Evolutionary conservation across 176 grass and related monocot species (phyloP), one percentile per base, ranked within the genome.

Genomic region (Carex myosuroides): DNA sequence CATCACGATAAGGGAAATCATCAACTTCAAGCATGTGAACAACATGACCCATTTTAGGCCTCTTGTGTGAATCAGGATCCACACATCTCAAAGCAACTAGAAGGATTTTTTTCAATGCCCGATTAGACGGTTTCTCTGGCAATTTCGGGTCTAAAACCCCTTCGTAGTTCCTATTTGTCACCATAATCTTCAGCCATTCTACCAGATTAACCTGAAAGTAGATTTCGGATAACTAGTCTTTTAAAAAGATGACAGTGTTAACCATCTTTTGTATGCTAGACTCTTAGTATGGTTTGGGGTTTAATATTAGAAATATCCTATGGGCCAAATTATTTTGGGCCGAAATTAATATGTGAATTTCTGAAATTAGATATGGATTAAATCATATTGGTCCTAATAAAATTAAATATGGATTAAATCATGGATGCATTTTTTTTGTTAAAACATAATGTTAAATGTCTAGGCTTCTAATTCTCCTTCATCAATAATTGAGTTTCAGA

Each of bases 21-120:
- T 99, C 96, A 30, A 93, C 92, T 82, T 99, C 91, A 2, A 99
- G 96, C 96, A 98, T 99, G 32, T 99, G 93, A 90, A 99, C 94
- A 57, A 88, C 96, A 79, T 99, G 91, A 58, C 96, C 93, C 93
- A 99, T 95, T 88, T 99, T 99, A 10, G 96, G 96, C 59, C 96
- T 90, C 82, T 99, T 99, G 53, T 93, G 89, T 4, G 93, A 87
- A 35, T 99, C 96, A 13, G 96, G 96, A 85, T 99, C 93, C 65
- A 99, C 93, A 30, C 96, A 99, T 88, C 91, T 84, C 70, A 99
- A 80, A 12, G 96, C 96, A 3, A 99, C 93, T 39, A 99, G 18
- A 57, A 99, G 93, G 24, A 89, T 87, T 88, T 92, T 99, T 79
- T 95, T 99, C 83, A 99, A 85, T 13, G 88, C 89, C 83, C 92